Conservation (phyloP, 768 basidiomycete genomes). For the Boletus reticulatus region DNA sequence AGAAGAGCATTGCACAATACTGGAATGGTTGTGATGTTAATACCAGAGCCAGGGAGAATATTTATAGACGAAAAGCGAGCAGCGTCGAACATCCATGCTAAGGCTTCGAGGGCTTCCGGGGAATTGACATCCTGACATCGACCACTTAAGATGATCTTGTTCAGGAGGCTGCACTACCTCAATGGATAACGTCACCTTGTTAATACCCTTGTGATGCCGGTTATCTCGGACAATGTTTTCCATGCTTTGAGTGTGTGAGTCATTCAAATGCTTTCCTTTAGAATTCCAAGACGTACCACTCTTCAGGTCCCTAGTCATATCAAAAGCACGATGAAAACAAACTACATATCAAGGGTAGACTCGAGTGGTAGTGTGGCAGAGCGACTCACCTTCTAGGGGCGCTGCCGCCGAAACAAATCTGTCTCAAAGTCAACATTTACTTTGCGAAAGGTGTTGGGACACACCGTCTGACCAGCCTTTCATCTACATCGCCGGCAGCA, state of each 20-base stretch:
- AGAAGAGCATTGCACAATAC: conserved; percentile 48
- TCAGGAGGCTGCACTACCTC: not conserved
- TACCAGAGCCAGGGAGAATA: conserved; percentile 76
- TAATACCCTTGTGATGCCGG: conserved; percentile 70
- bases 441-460: not conserved
- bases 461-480: conserved; percentile 51
- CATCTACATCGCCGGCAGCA: conserved; percentile 55
- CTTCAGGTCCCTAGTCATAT: conserved; percentile 58
- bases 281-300: conserved; percentile 40
- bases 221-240: conserved; percentile 50
- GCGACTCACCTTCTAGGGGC: conserved; percentile 57
- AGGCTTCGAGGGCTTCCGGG: conserved; percentile 37
- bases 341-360: conserved; percentile 39
- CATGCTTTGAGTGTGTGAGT: conserved; percentile 20
- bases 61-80: conserved; percentile 12
- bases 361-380: not conserved
- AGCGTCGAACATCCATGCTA: conserved; percentile 40
- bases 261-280: not conserved
- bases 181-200: conserved; percentile 57
- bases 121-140: conserved; percentile 41
- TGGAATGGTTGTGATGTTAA: conserved; percentile 56
- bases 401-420: conserved; percentile 58
- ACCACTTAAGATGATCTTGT: conserved; percentile 42
- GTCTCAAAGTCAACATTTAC: not conserved
- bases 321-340: conserved; percentile 79